Evolutionary conservation across 1,284 basidiomycete species (phyloP), one percentile per base, ranked within the genome.

Genomic region (Ustilago lituana): DNA sequence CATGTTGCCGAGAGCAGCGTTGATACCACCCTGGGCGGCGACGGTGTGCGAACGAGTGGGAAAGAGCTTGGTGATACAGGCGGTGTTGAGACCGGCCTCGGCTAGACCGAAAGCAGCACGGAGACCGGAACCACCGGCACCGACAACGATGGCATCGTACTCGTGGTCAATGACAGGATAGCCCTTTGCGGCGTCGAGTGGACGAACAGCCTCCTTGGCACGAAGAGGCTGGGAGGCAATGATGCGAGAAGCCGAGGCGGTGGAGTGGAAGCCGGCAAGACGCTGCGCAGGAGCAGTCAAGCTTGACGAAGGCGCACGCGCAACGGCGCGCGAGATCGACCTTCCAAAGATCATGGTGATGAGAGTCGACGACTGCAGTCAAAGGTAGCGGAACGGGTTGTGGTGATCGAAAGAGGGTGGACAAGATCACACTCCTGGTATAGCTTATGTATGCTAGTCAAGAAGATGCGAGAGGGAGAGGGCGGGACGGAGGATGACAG

Each of bases 41-140:
- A 98, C 96, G 36, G 96, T 98, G 84, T 99, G 96, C 85, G 91
- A 94, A 84, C 96, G 89, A 24, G 96, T 98, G n/a, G 96, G 96
- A 87, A 98, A 98, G 22, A 98, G 88, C 85, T 98, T 98, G 76
- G 95, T 95, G 83, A 98, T 97, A 84, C 95, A 98, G 33, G 83
- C 83, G 19, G 83, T 98, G 84, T 98, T 98, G 84, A 98, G 90
- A 55, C 96, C 96, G 73, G 92, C 93, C 85, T 98, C 95, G 73
- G 96, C 96, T 43, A 99, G 89, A 86, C 96, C 96, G 84, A 98
- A 98, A 27, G 96, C 96, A 47, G 96, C 96, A 84, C 96, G 89
- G 73, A 98, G 87, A 86, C 96, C 96, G 56, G 96, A 94, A 84
- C 96, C 96, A 81, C 96, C 96, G 50, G 96, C 96, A 83, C 96